Percentiles rank a stretch among this genome's conserved stretches.
Evolutionary conservation across 371 early-diverging fungal species (phyloP).

Genomic region (Lichtheimia hyalospora): DNA sequence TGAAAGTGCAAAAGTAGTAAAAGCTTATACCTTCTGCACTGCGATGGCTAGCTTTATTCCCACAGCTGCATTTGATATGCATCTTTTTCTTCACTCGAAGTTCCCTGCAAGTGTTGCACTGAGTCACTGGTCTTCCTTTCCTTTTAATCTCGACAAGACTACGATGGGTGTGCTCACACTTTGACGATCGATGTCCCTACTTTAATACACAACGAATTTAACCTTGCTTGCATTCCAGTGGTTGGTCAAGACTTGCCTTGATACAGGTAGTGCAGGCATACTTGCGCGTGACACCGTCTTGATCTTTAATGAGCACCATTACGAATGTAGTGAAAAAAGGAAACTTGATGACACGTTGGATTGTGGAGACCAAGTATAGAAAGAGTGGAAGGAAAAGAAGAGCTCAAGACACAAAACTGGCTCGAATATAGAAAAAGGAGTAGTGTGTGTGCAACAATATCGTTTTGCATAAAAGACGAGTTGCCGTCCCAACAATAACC

Average conservation of each 20-base stretch:
- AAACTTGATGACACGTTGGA: too few relatives aligned
- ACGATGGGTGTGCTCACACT: conserved; percentile 61
- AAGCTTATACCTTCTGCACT: not conserved
- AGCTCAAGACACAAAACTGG: too few relatives aligned
- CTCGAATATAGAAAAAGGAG: too few relatives aligned
- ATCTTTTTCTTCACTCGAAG: conserved; percentile 71
- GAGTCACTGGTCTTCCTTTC: conserved; percentile 80
- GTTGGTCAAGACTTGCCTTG: conserved; percentile 39
- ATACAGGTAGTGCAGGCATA: conserved; percentile 48
- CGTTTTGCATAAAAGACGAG: too few relatives aligned
- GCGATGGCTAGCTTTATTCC: conserved; percentile 4
- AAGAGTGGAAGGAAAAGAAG: too few relatives aligned
- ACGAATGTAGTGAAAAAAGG: not conserved
- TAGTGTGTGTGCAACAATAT: too few relatives aligned
- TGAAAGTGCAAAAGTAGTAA: too few relatives aligned
- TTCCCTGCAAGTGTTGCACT: conserved; percentile 72
- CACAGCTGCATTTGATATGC: conserved; percentile 73
- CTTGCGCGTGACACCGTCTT: conserved; percentile 39
- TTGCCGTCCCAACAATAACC: too few relatives aligned
- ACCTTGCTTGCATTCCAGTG: not conserved
- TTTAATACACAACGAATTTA: not conserved
- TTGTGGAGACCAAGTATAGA: too few relatives aligned
- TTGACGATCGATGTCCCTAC: conserved; percentile 64
- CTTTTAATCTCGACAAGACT: conserved; percentile 65
- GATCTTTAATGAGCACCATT: conserved; percentile 31